A percentile compares a stretch with the other conserved stretches of the same genome.
These are phyloP conservation scores for Cichorium intybus DNA, from an alignment of 140 eudicot genomes.

Conservation along the genomic window DNA sequence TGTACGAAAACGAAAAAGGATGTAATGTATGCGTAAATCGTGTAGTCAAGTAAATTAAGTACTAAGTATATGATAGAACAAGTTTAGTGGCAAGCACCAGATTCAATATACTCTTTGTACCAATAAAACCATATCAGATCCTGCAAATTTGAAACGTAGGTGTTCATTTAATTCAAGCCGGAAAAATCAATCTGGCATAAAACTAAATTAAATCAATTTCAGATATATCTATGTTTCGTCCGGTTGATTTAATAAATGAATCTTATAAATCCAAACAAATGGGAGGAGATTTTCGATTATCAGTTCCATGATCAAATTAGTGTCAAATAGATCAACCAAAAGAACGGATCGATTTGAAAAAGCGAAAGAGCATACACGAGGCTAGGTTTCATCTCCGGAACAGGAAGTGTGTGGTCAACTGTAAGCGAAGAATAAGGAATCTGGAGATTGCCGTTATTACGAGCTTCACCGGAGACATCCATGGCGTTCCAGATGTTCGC, in stretches of 20 bases:
- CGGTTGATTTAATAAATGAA: background rate
- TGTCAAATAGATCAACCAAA: background rate
- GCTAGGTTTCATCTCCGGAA: slow-evolving; percentile 61
- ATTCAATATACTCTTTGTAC: background rate
- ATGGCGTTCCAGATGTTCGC: slow-evolving; percentile 57
- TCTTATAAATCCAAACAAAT: background rate
- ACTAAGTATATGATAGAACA: background rate
- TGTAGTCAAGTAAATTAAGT: too few relatives aligned
- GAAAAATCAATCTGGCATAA: background rate
- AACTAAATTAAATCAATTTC: slow-evolving; percentile 2
- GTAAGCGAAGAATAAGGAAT: slow-evolving; percentile 61
- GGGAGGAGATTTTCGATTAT: background rate
- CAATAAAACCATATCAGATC: background rate
- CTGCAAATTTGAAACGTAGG: slow-evolving; percentile 10
- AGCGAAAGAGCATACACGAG: slow-evolving; percentile 44
- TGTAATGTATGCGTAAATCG: too few relatives aligned
- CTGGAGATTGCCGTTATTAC: slow-evolving; percentile 29
- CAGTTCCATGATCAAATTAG: background rate
- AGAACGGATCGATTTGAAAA: background rate
- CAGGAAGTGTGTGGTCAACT: slow-evolving; percentile 77
- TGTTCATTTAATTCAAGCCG: background rate
- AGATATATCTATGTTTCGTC: background rate
- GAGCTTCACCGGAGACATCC: slow-evolving; percentile 54
- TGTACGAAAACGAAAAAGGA: too few relatives aligned
- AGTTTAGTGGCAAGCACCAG: slow-evolving; percentile 13